Evolutionary conservation across 805 yeast species (phyloP).

Genomic region (Suhomyces faveliae): DNA sequence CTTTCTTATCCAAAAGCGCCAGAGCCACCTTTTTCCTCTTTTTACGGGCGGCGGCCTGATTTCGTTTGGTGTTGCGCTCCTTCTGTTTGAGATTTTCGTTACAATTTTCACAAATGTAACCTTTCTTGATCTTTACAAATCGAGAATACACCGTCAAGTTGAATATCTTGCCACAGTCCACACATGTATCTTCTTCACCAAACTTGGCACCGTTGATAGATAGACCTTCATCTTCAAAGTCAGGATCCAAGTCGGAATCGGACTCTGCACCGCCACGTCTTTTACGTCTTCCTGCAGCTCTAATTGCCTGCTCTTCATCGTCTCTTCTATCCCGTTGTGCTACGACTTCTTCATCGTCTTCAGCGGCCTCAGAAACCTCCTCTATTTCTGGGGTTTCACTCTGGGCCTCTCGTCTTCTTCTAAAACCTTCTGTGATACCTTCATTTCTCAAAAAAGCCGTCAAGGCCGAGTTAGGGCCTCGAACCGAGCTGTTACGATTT

Average conservation of each 20-base stretch:
- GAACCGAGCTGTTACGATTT: constrained; percentile 19
- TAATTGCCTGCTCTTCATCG: constrained; percentile 30
- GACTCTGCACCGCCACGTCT: constrained; percentile 38
- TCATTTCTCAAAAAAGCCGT: constrained; percentile 86
- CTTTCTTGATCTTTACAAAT: constrained; percentile 48
- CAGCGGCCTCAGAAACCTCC: constrained; percentile 16
- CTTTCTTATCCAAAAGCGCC: constrained; percentile 73
- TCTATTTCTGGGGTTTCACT: constrained; percentile 19
- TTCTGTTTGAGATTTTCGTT: constrained; percentile 41
- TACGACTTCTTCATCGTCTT: constrained; percentile 9
- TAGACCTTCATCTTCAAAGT: constrained; percentile 22
- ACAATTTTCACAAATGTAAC: constrained; percentile 67
- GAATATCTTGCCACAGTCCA: constrained; percentile 59
- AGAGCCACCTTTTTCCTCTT: constrained; percentile 78
- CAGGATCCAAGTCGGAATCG: constrained; percentile 35
- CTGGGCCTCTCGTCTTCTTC: constrained; percentile 33
- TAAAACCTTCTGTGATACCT: constrained; percentile 83
- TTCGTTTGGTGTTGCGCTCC: constrained; percentile 47
- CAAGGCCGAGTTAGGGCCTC: constrained; percentile 81
- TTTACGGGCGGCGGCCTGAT: constrained; percentile 65
- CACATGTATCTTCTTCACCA: constrained; percentile 60
- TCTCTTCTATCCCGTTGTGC: constrained; percentile 7
- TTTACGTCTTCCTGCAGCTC: constrained; percentile 41
- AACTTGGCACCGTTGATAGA: constrained; percentile 25
- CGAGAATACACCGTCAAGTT: constrained; percentile 67